Base-by-base conservation (phyloP, 1,139 yeast genomes). In the Lodderomyces oxycetoniae region DNA sequence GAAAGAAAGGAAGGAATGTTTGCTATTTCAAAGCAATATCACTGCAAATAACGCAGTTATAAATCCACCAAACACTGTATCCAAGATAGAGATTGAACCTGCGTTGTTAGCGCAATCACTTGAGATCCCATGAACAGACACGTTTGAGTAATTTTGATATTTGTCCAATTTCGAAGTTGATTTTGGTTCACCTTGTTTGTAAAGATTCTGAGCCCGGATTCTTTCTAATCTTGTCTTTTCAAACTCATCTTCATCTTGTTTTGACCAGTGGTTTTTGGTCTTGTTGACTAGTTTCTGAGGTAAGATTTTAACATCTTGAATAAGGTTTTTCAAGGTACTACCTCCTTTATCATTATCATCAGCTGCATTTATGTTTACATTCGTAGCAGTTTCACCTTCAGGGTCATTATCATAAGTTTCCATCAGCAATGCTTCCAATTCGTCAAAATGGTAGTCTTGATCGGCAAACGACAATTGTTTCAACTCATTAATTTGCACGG, bases 401-500 rank as follows among this genome's bases (percentile, higher is more conserved):
- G 35, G 41, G 27, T 40, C 45, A 23, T 26, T 40, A 30, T 46
- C 52, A 24, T 43, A 44, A 2, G 33, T 35, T 31, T 49, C 50
- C 11, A 48, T 48, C n/a, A 34, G 26, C 35, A 41, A 35, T 25
- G 43, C 47, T 33, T 45, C 51, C 28, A 43, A 42, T 26, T 46
- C 50, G 28, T 48, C 41, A 26, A 43, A 44, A 7, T 38, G 34
- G 20, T 41, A 40, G 8, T 47, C 50, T 9, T 46, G 44, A 29
- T 53, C 52, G 17, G 43, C 30, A 10, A 6, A 10, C 7, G n/a
- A 7, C 13, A 46, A 41, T 17, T 42, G 33, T 24, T 44, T 45
- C 35, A 53, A 51, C 13, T 49, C 49, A 23, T 49, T 44, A 23
- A 53, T 40, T 35, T 51, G 53, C 8, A 35, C 32, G 16, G 51